Evolutionary conservation across 345 rosid genomes (phyloP).

Genomic region (Heritiera fomes): DNA sequence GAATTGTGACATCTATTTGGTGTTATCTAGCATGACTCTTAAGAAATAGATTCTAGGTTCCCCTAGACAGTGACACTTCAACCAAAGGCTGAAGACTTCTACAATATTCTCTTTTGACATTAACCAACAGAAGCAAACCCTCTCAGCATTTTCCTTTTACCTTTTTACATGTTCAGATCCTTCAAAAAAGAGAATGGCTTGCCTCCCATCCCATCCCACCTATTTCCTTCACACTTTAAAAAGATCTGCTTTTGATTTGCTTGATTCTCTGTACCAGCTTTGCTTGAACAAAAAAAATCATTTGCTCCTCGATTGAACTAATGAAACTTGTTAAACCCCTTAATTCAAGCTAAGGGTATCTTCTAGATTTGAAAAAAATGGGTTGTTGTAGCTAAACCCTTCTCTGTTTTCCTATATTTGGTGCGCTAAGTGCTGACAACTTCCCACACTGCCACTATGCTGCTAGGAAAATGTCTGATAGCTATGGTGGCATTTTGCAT

Average conservation of each 20-base stretch:
- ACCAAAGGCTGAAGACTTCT: constrained; percentile 16
- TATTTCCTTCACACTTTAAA: constrained; percentile 20
- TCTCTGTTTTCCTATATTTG: neutral
- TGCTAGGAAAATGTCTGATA: neutral
- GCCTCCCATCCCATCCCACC: constrained; percentile 24
- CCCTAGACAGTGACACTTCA: constrained; percentile 28
- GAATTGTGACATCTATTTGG: too few species aligned
- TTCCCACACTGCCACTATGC: too few species aligned
- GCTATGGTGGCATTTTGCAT: neutral
- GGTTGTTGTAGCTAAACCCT: neutral
- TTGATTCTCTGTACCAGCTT: neutral
- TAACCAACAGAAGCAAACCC: constrained; percentile 31
- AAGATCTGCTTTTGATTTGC: constrained; percentile 2
- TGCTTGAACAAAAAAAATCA: neutral
- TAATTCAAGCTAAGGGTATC: constrained; percentile 12
- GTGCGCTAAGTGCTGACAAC: neutral
- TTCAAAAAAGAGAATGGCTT: constrained; percentile 23
- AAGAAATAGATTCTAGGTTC: constrained; percentile 21
- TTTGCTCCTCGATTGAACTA: neutral
- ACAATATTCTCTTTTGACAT: constrained; percentile 16
- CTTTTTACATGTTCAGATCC: constrained; percentile 20
- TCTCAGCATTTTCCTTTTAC: constrained; percentile 7
- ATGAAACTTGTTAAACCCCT: constrained; percentile 11
- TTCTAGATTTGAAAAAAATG: neutral
- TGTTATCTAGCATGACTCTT: constrained; percentile 11